Evolutionary conservation across 257 asterid species (phyloP), one percentile per base, ranked within the genome.

Genomic region (Capsicum chinense): DNA sequence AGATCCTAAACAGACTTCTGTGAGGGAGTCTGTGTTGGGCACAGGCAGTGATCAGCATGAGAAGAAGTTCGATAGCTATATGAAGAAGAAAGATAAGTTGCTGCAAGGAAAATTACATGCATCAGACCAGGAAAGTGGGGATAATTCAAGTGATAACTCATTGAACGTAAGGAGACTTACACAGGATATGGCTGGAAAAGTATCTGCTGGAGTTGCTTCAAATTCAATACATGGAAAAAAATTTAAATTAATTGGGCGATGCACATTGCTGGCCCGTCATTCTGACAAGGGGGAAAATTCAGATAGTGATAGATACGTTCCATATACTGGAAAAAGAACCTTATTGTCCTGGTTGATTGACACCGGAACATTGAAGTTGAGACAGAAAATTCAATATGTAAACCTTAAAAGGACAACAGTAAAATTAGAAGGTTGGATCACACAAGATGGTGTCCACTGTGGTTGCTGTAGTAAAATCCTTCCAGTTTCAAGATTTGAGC

Each of bases 1-100:
- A 83, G 90, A 70, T 84, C 83, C 87, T n/a, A 91, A 89, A 85
- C 88, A 56, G 85, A 74, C 89, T 84, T 64, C 85, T 59, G 83
- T 56, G 50, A 85, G 83, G 83, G 93, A 84, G 71, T 69, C 83
- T 78, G 86, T 33, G 15, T 14, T 54, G 15, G 64, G 50, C 48
- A 76, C 63, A 44, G 83, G 67, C 79, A 48, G 66, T 44, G 67
- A 60, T 76, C 86, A 74, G 86, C 83, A 64, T n/a, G 86, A 83
- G 57, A 67, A 83, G 83, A 78, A 50, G 37, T 48, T 76, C 33
- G 16, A 62, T 83, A 42, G 71, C 83, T 76, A 83, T 62, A 59
- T 58, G 50, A 83, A 74, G 83, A 59, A 44, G 78, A 79, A 69
- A 52, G 70, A 60, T 26, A 63, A 78, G 80, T 54, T 78, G 50